These are phyloP conservation scores for Lantana camara DNA, from an alignment of 257 asterid species.

Conservation along the genomic window DNA sequence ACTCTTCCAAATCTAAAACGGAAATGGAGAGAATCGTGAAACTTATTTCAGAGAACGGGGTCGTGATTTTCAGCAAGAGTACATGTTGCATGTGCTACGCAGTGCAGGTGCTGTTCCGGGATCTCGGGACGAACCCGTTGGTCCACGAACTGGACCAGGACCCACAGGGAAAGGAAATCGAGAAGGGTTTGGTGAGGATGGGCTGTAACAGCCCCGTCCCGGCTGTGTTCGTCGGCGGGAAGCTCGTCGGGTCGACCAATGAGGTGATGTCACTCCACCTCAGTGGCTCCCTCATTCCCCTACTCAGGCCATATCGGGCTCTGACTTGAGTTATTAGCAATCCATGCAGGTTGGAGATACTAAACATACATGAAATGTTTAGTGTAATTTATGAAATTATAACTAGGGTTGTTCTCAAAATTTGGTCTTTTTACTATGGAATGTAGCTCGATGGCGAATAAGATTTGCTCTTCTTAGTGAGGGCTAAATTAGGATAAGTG, in stretches of 20 bases:
- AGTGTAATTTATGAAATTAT: too few relatives aligned
- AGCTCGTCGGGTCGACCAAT: slow-evolving; percentile 69
- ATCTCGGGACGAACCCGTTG: slow-evolving; percentile 45
- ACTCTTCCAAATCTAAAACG: too few relatives aligned
- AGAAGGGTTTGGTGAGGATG: slow-evolving; percentile 53
- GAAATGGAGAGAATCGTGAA: slow-evolving; percentile 62
- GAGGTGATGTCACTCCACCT: slow-evolving; percentile 88
- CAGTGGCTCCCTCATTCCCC: slow-evolving; percentile 58
- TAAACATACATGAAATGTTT: too few relatives aligned
- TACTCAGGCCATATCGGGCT: slow-evolving; percentile 46
- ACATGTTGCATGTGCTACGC: slow-evolving; percentile 75
- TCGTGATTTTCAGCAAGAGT: slow-evolving; percentile 74
- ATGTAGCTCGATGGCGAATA: slow-evolving; percentile 28
- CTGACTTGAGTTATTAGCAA: slow-evolving; percentile 19
- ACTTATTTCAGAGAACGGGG: slow-evolving; percentile 58
- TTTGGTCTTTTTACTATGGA: neutral
- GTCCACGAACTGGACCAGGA: slow-evolving; percentile 58
- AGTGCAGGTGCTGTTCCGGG: slow-evolving; percentile 58
- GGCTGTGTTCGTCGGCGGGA: slow-evolving; percentile 60
- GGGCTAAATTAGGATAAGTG: neutral
- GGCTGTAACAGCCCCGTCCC: slow-evolving; percentile 60
- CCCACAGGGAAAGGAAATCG: slow-evolving; percentile 64
- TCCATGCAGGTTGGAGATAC: too few relatives aligned
- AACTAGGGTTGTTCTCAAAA: too few relatives aligned
- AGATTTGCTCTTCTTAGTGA: slow-evolving; percentile 8